A percentile compares a stretch with the other conserved stretches of the same genome.
phyloP scores from a whole-genome alignment of 331 rosid species.

The Malus hybrid region DNA sequence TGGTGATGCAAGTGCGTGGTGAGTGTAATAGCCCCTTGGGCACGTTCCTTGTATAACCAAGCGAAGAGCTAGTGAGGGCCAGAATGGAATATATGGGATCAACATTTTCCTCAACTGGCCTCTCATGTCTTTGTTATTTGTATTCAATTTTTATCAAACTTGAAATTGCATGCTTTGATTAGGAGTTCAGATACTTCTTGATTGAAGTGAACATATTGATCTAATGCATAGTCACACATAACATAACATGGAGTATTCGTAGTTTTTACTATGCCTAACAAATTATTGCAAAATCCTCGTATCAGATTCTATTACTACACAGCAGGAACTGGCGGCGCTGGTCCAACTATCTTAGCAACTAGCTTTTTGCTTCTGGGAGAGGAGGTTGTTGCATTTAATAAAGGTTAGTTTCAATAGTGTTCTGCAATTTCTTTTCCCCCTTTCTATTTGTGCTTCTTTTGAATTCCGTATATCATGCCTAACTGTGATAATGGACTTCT shows the following conservation, averaged over 20 bases:
- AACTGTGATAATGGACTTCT: slow-evolving; percentile 37
- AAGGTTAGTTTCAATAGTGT: slow-evolving; percentile 45
- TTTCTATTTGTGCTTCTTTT: background rate
- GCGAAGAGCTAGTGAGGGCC: too few relatives aligned
- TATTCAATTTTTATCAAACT: background rate
- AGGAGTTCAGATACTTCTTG: background rate
- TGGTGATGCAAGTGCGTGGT: background rate
- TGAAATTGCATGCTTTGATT: background rate
- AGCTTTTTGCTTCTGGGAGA: slow-evolving; percentile 92
- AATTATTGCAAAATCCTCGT: slow-evolving; percentile 16
- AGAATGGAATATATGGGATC: background rate
- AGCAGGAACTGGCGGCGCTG: slow-evolving; percentile 96
- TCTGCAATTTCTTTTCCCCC: slow-evolving; percentile 1
- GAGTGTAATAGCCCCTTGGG: background rate
- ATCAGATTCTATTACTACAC: slow-evolving; percentile 91
- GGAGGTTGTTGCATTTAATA: slow-evolving; percentile 84
- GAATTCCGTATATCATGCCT: slow-evolving; percentile 32
- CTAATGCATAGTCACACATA: background rate
- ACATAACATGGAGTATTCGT: background rate
- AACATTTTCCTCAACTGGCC: background rate
- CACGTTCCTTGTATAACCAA: background rate
- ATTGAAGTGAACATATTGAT: background rate
- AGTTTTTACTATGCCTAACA: background rate
- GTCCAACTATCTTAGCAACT: slow-evolving; percentile 88
- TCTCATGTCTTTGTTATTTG: background rate